These are phyloP conservation scores for Rhizoclosmatium sp. DNA, from an alignment of 192 early-diverging fungal genomes.

Conservation along the genomic window DNA sequence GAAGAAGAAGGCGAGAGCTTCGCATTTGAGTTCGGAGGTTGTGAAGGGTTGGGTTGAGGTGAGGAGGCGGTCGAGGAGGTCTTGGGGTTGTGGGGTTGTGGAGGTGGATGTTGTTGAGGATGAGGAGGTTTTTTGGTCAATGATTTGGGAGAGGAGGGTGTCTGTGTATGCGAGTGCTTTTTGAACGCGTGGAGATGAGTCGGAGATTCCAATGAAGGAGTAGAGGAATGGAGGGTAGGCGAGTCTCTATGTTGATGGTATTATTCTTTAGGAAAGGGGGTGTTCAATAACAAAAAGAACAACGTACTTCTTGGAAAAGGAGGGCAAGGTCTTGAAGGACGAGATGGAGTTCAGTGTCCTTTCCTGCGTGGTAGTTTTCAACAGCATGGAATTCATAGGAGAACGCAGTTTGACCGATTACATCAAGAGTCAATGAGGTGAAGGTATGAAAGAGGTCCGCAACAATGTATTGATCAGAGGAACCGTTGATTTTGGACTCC, in stretches of 20 bases:
- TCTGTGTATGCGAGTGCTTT: slow-evolving; percentile 4
- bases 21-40: slow-evolving; percentile 49
- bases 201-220: not conserved
- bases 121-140: not conserved
- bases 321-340: not conserved
- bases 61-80: slow-evolving; percentile 54
- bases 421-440: not conserved
- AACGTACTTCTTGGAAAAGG: not conserved
- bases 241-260: not conserved
- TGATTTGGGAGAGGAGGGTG: not conserved
- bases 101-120: not conserved
- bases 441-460: not conserved
- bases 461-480: not conserved
- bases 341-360: not conserved
- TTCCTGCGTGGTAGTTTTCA: not conserved
- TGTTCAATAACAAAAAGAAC: too few species aligned
- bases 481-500: not conserved
- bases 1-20: slow-evolving; percentile 44
- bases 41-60: slow-evolving; percentile 25
- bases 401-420: not conserved
- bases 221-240: slow-evolving; percentile 3
- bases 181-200: slow-evolving; percentile 5
- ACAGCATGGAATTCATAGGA: not conserved
- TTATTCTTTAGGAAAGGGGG: too few species aligned
- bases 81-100: slow-evolving; percentile 3